A percentile compares a stretch with the other conserved stretches of the same genome.
Conservation (phyloP, 805 yeast species). For the Candida michaelii region DNA sequence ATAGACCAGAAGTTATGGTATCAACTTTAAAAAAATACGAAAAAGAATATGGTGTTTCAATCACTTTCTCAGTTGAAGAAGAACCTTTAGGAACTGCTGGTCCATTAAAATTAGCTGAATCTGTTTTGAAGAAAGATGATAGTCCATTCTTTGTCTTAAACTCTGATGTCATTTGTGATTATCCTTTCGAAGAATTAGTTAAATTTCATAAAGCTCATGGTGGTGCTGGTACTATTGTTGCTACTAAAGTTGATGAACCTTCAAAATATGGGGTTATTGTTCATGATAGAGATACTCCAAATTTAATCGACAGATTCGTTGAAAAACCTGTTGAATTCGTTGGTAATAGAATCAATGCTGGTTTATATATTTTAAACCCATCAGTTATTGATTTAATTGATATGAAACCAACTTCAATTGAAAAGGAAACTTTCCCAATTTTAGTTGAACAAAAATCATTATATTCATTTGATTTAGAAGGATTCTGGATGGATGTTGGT, state of each 20-base stretch:
- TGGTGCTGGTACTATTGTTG: slow-evolving; percentile 97
- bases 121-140: slow-evolving; percentile 88
- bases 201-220: slow-evolving; percentile 94
- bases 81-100: slow-evolving; percentile 99
- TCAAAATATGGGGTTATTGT: slow-evolving; percentile 99
- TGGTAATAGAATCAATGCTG: slow-evolving; percentile 99
- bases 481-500: slow-evolving; percentile 99
- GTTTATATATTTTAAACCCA: slow-evolving; percentile 97
- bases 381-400: slow-evolving; percentile 94
- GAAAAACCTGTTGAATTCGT: slow-evolving; percentile 99
- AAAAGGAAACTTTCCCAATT: slow-evolving; percentile 98
- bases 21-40: slow-evolving; percentile 92
- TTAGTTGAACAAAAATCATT: slow-evolving; percentile 85
- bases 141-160: slow-evolving; percentile 96
- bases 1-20: slow-evolving; percentile 99
- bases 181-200: slow-evolving; percentile 92
- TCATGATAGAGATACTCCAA: slow-evolving; percentile 91
- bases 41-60: slow-evolving; percentile 87
- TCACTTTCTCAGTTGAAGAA: slow-evolving; percentile 97
- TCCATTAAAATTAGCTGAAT: slow-evolving; percentile 96
- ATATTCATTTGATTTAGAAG: slow-evolving; percentile 96
- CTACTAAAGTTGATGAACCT: slow-evolving; percentile 99
- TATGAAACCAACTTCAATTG: slow-evolving; percentile 98
- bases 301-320: slow-evolving; percentile 96
- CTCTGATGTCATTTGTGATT: slow-evolving; percentile 98